Evolutionary conservation across 2,329 filamentous ascomycete species (phyloP), one percentile per base, ranked within the genome.

Genomic region (Truncatella angustata): DNA sequence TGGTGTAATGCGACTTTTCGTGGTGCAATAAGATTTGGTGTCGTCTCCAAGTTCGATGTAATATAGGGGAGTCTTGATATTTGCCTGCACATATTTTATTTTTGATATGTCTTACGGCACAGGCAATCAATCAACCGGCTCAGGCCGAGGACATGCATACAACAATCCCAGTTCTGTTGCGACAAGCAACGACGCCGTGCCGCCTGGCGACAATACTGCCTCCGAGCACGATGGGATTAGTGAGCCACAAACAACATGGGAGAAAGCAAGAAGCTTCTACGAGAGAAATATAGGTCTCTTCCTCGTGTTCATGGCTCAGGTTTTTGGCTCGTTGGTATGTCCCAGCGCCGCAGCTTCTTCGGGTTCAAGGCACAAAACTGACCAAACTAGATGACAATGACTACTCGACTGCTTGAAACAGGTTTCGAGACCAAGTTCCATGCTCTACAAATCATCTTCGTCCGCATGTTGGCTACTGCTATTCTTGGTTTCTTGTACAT

Each of bases 361-460:
- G 10, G 11, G 18, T 23, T n/a, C 35, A 14, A 21, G 10, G 2
- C 21, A 9, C 40, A 18, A 32, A 6, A 32, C 23, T n/a, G n/a
- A 30, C 21, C n/a, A 23, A 18, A 7, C 6, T 23, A 74, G 70
- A 74, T 74, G 66, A 66, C 65, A 2, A 73, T 70, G 62, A 70
- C 72, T 12, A 71, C 70, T 0, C 65, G 72, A 4, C 55, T 73
- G 0, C 46, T 73, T 1, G 69, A 61, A 53, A 72, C 58, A 3
- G 63, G 58, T 0, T 68, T 66, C 23, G 62, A 67, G 3, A 65
- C 63, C 45, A 70, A 66, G 52, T 71, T 73, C 28, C 70, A 73
- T 43, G 71, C 72, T 4, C 43, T 74, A 49, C 70, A 74, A 34
- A 69, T 74, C 39, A 73, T 74, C 16, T 73, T 74, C 43, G 70